Conservation (phyloP, 2,329 filamentous ascomycete genomes). For the Cladosporium velox region DNA sequence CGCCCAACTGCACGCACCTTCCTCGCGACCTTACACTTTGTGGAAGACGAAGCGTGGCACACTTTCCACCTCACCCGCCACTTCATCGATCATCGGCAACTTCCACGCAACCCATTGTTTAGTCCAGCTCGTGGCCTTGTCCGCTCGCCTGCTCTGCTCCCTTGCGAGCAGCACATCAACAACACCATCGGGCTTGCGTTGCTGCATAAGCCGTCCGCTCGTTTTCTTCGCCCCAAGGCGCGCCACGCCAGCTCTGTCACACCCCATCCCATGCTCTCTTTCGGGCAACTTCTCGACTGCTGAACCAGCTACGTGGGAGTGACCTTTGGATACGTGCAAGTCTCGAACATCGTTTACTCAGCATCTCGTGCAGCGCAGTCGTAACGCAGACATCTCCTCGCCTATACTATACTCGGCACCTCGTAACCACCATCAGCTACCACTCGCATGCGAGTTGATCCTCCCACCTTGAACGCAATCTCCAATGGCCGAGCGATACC, state of each 20-base stretch:
- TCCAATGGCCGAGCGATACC: constrained; percentile 37
- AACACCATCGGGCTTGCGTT: neutral
- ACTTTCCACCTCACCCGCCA: neutral
- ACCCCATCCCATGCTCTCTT: neutral
- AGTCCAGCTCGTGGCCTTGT: neutral
- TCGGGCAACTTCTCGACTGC: neutral
- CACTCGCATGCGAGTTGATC: neutral
- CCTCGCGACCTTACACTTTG: neutral
- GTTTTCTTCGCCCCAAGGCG: neutral
- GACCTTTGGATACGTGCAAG: constrained; percentile 10
- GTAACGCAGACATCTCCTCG: neutral
- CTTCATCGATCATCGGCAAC: neutral
- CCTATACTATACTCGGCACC: neutral
- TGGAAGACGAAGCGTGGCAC: neutral
- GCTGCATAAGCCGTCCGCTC: constrained; percentile 10
- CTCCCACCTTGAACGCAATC: no score
- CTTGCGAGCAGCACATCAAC: neutral
- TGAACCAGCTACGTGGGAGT: neutral
- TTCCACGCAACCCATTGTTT: constrained; percentile 3
- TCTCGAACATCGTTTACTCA: constrained; percentile 6
- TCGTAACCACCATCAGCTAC: neutral
- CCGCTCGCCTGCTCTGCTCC: neutral
- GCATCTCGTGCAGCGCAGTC: constrained; percentile 1
- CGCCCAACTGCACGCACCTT: neutral
- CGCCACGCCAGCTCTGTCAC: neutral